Conservation (phyloP, 2,329 filamentous ascomycete species). For the Xylariales sp. region DNA sequence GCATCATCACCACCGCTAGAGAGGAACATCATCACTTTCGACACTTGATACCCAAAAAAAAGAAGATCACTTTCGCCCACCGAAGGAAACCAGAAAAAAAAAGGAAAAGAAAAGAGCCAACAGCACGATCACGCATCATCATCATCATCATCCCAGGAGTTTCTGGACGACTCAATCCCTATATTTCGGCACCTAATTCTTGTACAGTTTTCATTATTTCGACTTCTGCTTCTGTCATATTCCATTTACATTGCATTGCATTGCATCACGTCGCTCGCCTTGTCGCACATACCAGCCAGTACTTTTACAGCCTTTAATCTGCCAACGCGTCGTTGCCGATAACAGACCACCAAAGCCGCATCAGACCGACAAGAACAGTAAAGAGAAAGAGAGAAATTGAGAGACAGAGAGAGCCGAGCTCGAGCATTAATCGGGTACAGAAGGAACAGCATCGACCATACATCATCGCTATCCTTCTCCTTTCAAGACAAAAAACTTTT, state of each 20-base stretch:
- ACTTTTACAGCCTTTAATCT: constrained; percentile 42
- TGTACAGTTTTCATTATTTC: constrained; percentile 40
- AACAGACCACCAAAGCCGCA: constrained; percentile 17
- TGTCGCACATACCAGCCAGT: constrained; percentile 42
- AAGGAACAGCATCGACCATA: constrained; percentile 5
- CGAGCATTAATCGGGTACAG: constrained; percentile 12
- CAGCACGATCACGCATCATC: too few relatives aligned
- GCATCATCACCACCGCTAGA: constrained; percentile 39
- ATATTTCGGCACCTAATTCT: constrained; percentile 41
- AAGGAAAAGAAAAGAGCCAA: constrained; percentile 31
- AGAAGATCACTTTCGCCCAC: constrained; percentile 30
- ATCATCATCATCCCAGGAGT: constrained; percentile 32
- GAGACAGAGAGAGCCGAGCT: constrained; percentile 1
- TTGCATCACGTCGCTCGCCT: constrained; percentile 26
- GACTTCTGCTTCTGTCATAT: constrained; percentile 34
- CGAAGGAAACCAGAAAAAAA: constrained; percentile 45
- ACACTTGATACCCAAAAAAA: constrained; percentile 24
- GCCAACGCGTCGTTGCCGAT: constrained; percentile 38
- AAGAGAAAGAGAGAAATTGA: neutral
- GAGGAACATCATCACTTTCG: constrained; percentile 22
- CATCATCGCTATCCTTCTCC: constrained; percentile 9
- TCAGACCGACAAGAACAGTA: constrained; percentile 13
- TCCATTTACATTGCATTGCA: constrained; percentile 46
- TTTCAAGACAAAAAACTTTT: constrained; percentile 22
- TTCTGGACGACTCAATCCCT: constrained; percentile 40